phyloP scores from a whole-genome alignment of 257 asterid species.

The Petunia secreta region DNA sequence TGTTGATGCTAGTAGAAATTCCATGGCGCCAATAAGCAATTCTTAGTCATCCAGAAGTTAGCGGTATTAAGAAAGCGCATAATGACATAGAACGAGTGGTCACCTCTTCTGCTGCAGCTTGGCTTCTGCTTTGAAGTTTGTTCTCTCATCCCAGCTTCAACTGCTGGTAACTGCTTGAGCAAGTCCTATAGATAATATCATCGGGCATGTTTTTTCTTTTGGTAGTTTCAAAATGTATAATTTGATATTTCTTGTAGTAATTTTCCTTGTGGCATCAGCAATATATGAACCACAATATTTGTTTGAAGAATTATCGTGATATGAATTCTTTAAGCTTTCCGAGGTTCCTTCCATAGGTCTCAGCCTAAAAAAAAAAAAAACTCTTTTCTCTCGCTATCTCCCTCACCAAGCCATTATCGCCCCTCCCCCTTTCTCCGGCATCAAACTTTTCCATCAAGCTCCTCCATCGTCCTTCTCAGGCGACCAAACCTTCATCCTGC shows the following conservation, averaged over 20 bases:
- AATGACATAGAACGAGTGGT: background rate
- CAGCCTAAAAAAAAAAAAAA: background rate
- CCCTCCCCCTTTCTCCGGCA: too few relatives aligned
- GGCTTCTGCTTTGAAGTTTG: too few relatives aligned
- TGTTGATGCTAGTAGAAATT: conserved; percentile 78
- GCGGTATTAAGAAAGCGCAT: background rate
- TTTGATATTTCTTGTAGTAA: conserved; percentile 5
- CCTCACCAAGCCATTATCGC: too few relatives aligned
- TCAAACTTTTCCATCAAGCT: too few relatives aligned
- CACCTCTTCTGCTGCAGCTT: too few relatives aligned
- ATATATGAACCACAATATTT: background rate
- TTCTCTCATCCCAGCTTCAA: too few relatives aligned
- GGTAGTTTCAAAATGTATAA: conserved; percentile 4
- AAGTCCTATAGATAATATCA: background rate
- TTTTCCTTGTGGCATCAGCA: background rate
- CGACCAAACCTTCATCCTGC: too few relatives aligned
- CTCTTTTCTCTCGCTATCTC: too few relatives aligned
- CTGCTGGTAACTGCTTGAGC: too few relatives aligned
- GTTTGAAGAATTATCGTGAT: background rate
- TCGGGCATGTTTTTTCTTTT: background rate
- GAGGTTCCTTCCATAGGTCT: background rate
- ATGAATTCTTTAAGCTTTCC: background rate
- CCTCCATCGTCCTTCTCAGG: too few relatives aligned
- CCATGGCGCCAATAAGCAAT: conserved; percentile 44
- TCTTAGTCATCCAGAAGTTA: conserved; percentile 25